Conservation (phyloP, 352 stramenopile species). For the Synura sp. region DNA sequence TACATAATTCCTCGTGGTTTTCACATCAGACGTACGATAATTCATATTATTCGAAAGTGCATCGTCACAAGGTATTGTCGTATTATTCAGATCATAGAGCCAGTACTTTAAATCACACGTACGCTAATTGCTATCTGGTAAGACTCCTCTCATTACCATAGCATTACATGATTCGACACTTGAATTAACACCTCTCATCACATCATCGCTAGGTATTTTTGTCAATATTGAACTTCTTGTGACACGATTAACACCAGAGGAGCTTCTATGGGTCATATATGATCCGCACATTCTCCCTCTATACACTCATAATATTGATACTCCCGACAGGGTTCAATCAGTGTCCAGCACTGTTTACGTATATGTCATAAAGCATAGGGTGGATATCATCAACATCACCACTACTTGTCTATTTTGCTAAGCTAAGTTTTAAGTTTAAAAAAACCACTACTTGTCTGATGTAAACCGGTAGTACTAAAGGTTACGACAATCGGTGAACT, state of each 20-base stretch:
- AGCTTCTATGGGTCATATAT: conserved; percentile 6
- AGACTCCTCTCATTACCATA: no score
- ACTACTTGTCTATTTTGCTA: neutral
- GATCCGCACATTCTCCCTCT: conserved; percentile 20
- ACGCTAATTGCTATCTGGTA: no score
- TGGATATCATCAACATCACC: conserved; percentile 4
- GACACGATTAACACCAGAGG: neutral
- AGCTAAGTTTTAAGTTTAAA: conserved; percentile 8
- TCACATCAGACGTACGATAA: no score
- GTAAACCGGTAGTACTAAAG: conserved; percentile 20
- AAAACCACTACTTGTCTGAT: conserved; percentile 15
- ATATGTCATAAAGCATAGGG: conserved; percentile 11
- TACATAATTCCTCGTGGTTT: neutral
- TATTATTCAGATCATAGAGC: conserved; percentile 23
- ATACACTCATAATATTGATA: conserved; percentile 29
- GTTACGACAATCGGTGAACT: neutral
- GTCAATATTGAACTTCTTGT: no score
- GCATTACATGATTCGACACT: conserved; percentile 29
- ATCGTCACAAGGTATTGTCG: conserved; percentile 2
- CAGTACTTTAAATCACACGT: conserved; percentile 30
- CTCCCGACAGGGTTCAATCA: conserved; percentile 16
- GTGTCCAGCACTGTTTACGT: no score
- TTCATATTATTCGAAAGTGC: neutral
- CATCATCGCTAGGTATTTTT: no score
- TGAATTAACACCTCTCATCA: no score